These are phyloP conservation scores for Acanthamoeba castellanii DNA, from an alignment of 208 protist species.

Conservation along the genomic window DNA sequence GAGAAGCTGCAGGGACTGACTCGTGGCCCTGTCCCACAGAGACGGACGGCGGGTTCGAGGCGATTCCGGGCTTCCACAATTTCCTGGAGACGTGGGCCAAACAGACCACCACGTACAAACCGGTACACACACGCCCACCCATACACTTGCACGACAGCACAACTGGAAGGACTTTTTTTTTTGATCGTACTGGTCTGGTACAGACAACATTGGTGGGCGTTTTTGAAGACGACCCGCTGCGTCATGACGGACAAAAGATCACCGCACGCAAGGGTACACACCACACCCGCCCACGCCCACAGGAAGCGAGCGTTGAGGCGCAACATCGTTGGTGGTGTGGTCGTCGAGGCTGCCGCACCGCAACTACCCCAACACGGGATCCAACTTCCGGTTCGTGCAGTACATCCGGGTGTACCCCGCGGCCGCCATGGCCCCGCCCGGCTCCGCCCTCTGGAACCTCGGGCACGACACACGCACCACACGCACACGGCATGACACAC, in stretches of 20 bases:
- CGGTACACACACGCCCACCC: not conserved
- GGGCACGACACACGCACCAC: no score
- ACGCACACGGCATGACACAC: no score
- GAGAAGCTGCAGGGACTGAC: constrained; percentile 62
- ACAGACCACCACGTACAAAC: constrained; percentile 11
- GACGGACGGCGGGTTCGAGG: constrained; percentile 58
- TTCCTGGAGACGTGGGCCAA: constrained; percentile 45
- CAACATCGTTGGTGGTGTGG: constrained; percentile 63
- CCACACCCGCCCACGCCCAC: not conserved
- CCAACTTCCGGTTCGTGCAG: constrained; percentile 47
- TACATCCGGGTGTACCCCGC: constrained; percentile 71
- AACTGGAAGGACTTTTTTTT: no score
- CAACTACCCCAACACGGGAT: constrained; percentile 63
- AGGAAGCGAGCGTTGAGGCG: no score
- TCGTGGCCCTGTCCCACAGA: constrained; percentile 30
- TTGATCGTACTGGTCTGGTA: no score
- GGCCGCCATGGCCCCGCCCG: not conserved
- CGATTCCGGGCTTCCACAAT: constrained; percentile 63
- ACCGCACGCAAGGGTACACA: constrained; percentile 23
- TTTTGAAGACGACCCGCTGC: constrained; percentile 39
- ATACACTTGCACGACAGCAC: no score
- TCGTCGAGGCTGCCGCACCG: constrained; percentile 54
- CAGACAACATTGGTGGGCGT: constrained; percentile 19
- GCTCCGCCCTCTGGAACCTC: not conserved
- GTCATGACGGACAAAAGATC: constrained; percentile 21